Percentiles rank a stretch among this genome's conserved stretches.
These are phyloP conservation scores for Cercophora sp. DNA, from an alignment of 495 filamentous ascomycete species.

Conservation along the genomic window DNA sequence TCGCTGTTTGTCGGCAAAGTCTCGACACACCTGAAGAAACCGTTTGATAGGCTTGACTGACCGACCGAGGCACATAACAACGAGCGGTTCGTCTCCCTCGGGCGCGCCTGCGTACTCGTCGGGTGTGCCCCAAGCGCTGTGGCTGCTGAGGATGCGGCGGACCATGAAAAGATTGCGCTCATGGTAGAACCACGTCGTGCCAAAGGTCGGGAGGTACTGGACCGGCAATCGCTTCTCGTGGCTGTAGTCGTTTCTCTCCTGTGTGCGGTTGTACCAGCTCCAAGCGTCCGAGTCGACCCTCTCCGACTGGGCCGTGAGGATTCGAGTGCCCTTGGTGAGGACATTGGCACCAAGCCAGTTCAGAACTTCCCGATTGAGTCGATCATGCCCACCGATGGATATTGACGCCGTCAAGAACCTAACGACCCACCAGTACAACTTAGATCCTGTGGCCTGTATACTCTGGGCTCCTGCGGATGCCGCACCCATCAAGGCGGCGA, in stretches of 20 bases:
- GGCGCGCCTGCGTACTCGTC: slow-evolving; percentile 40
- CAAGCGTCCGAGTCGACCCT: slow-evolving; percentile 28
- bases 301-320: slow-evolving; percentile 40
- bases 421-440: slow-evolving; percentile 38
- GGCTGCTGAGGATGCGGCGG: slow-evolving; percentile 28
- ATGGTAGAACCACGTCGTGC: slow-evolving; percentile 40
- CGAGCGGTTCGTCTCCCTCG: slow-evolving; percentile 41
- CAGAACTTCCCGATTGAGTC: slow-evolving; percentile 41
- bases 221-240: slow-evolving; percentile 41
- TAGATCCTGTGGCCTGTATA: slow-evolving; percentile 19
- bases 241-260: slow-evolving; percentile 36
- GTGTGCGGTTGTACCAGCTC: slow-evolving; percentile 18
- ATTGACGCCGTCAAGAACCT: slow-evolving; percentile 41
- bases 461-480: slow-evolving; percentile 23
- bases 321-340: slow-evolving; percentile 32
- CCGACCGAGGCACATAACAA: slow-evolving; percentile 43
- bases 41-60: slow-evolving; percentile 44
- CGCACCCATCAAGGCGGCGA: slow-evolving; percentile 30
- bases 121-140: slow-evolving; percentile 20
- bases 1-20: slow-evolving; percentile 44
- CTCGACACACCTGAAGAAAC: slow-evolving; percentile 38
- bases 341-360: slow-evolving; percentile 42
- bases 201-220: slow-evolving; percentile 45
- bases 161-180: slow-evolving; percentile 41
- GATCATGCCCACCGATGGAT: slow-evolving; percentile 37